phyloP scores from a whole-genome alignment of 176 grass and related monocot species.

The Musa troglodytarum region DNA sequence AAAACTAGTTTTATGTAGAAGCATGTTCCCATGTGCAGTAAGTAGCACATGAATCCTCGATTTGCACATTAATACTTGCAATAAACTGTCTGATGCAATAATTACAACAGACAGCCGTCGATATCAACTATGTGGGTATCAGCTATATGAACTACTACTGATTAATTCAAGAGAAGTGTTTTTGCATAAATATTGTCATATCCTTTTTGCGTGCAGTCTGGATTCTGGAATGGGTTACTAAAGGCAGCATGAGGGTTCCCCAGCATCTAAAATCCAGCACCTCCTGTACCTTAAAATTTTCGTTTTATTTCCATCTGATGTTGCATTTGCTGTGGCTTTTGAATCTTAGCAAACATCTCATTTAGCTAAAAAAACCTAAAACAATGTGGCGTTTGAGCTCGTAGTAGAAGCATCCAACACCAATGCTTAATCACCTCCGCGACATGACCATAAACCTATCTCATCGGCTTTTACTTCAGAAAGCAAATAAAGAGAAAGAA shows the following conservation, averaged over 20 bases:
- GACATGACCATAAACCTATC: neutral
- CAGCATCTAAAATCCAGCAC: neutral
- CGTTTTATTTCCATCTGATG: neutral
- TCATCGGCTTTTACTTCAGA: neutral
- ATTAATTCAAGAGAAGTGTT: neutral
- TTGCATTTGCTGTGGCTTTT: neutral
- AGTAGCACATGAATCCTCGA: no score
- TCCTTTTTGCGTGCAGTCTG: neutral
- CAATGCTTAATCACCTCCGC: neutral
- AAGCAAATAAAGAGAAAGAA: neutral
- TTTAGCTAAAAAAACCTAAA: neutral
- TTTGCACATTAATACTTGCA: no score
- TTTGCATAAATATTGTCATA: neutral
- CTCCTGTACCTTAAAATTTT: neutral
- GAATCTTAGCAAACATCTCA: neutral
- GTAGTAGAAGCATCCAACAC: neutral
- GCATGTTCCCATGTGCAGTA: no score
- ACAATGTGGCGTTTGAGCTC: neutral
- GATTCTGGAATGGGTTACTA: neutral
- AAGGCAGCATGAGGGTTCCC: neutral
- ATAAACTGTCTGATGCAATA: no score
- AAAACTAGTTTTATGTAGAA: no score
- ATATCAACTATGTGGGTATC: no score
- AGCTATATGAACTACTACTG: neutral
- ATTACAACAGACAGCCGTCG: no score